Conservation (phyloP, 2,329 filamentous ascomycete genomes). For the Beauveria scarabaeidicola region DNA sequence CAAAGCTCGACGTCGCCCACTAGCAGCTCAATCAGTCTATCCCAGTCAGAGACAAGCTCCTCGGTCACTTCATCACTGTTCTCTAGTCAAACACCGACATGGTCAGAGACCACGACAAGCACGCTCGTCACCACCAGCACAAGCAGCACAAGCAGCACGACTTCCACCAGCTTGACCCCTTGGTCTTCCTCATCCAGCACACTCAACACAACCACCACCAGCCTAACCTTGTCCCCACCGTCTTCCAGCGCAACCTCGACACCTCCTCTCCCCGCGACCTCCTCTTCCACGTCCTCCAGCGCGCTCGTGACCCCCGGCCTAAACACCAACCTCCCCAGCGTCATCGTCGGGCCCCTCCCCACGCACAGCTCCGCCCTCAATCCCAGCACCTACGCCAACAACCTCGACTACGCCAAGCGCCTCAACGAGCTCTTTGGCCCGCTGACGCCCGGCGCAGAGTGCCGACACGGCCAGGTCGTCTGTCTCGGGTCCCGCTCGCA, state of each 20-base stretch:
- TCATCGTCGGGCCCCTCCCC: slow-evolving; percentile 24
- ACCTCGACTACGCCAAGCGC: slow-evolving; percentile 34
- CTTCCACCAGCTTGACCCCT: background rate
- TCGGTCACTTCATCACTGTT: background rate
- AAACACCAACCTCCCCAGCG: slow-evolving; percentile 34
- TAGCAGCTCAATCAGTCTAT: background rate
- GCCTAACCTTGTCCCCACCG: background rate
- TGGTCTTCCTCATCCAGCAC: background rate
- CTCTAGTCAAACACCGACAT: background rate
- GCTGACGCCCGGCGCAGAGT: slow-evolving; percentile 37
- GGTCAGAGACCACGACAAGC: background rate
- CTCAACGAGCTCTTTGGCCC: slow-evolving; percentile 41
- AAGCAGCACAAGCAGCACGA: background rate
- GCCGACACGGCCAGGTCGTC: slow-evolving; percentile 24
- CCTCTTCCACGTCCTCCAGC: background rate
- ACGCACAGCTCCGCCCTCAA: slow-evolving; percentile 32
- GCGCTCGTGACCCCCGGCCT: slow-evolving; percentile 23
- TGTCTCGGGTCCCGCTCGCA: slow-evolving; percentile 3
- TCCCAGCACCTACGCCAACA: slow-evolving; percentile 32
- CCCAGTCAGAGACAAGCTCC: background rate
- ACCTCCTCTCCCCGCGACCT: background rate
- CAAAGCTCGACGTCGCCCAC: background rate
- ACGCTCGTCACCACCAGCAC: background rate
- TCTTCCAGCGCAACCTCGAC: background rate
- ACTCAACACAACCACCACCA: background rate